Evolutionary conservation across 768 basidiomycete species (phyloP).

Genomic region (Brasilioporus rufonigricans): DNA sequence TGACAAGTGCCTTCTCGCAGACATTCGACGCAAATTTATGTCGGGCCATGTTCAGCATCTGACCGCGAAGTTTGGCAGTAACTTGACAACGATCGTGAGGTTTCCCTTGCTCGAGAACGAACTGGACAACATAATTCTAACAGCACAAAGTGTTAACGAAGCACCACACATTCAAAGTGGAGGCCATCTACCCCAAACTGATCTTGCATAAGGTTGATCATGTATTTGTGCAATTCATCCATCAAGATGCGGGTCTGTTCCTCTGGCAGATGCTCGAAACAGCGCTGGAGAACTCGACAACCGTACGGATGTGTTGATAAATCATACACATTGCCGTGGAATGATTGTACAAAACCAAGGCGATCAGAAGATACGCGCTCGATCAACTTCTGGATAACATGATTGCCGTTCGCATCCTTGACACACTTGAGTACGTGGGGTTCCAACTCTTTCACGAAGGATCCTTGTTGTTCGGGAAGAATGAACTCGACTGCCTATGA

Average conservation of each 20-base stretch:
- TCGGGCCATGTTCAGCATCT: slow-evolving; percentile 74
- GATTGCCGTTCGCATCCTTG: slow-evolving; percentile 91
- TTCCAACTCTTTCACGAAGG: slow-evolving; percentile 77
- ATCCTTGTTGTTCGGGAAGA: slow-evolving; percentile 71
- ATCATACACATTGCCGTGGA: slow-evolving; percentile 76
- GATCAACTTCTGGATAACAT: slow-evolving; percentile 91
- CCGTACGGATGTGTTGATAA: slow-evolving; percentile 89
- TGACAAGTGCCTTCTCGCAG: slow-evolving; percentile 83
- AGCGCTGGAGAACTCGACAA: slow-evolving; percentile 91
- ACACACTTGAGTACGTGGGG: slow-evolving; percentile 81
- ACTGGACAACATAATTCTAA: slow-evolving; percentile 95
- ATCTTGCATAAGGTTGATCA: slow-evolving; percentile 77
- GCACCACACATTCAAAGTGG: not conserved
- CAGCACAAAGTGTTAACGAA: slow-evolving; percentile 7
- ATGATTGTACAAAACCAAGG: slow-evolving; percentile 69
- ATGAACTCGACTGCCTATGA: slow-evolving; percentile 80
- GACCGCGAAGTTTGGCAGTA: slow-evolving; percentile 67
- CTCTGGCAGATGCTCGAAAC: slow-evolving; percentile 79
- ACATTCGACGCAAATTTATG: slow-evolving; percentile 98
- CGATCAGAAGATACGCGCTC: slow-evolving; percentile 76
- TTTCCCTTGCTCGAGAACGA: slow-evolving; percentile 79
- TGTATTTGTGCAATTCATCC: slow-evolving; percentile 77
- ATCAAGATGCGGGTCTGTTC: slow-evolving; percentile 67
- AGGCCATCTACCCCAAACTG: slow-evolving; percentile 74
- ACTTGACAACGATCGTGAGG: slow-evolving; percentile 66